These are phyloP conservation scores for Phytophthora pistaciae DNA, from an alignment of 352 stramenopile species.

Conservation along the genomic window DNA sequence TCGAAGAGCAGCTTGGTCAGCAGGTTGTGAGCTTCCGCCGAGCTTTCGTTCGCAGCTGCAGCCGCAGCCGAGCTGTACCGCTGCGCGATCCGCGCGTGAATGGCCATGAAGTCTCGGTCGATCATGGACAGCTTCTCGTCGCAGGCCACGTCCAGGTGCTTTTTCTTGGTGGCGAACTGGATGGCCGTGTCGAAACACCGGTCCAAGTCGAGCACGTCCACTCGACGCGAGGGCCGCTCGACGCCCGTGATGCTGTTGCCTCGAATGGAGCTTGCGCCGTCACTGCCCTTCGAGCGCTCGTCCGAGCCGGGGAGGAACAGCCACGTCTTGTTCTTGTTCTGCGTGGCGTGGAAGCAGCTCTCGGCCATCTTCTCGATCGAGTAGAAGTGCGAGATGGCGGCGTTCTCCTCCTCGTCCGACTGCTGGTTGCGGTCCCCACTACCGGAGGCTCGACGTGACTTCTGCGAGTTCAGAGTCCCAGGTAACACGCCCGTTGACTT, in stretches of 20 bases:
- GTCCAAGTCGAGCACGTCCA: conserved; percentile 78
- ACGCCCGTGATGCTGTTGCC: conserved; percentile 59
- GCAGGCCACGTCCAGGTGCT: conserved; percentile 51
- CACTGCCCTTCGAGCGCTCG: conserved; percentile 63
- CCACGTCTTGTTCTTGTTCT: conserved; percentile 81
- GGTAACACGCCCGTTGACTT: conserved; percentile 35
- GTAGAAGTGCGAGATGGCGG: conserved; percentile 75
- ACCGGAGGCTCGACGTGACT: too few relatives aligned
- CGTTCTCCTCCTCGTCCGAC: conserved; percentile 43
- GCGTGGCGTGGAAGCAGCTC: conserved; percentile 74
- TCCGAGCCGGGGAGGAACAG: conserved; percentile 73
- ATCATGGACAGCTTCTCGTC: conserved; percentile 65
- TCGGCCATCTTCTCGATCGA: conserved; percentile 78
- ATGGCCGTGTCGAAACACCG: conserved; percentile 76
- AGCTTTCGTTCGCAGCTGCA: not conserved
- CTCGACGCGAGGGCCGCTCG: conserved; percentile 66
- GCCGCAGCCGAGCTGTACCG: conserved; percentile 27
- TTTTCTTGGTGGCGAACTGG: conserved; percentile 64
- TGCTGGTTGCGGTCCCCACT: conserved; percentile 13
- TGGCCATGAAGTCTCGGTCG: conserved; percentile 75
- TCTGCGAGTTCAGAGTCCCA: not conserved
- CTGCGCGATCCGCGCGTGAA: conserved; percentile 51
- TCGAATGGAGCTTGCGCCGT: conserved; percentile 40
- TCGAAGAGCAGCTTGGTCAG: conserved; percentile 85
- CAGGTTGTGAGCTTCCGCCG: conserved; percentile 28